A percentile compares a stretch with the other conserved stretches of the same genome.
These are phyloP conservation scores for Cyamopsis tetragonoloba DNA, from an alignment of 306 rosid genomes.

Conservation along the genomic window DNA sequence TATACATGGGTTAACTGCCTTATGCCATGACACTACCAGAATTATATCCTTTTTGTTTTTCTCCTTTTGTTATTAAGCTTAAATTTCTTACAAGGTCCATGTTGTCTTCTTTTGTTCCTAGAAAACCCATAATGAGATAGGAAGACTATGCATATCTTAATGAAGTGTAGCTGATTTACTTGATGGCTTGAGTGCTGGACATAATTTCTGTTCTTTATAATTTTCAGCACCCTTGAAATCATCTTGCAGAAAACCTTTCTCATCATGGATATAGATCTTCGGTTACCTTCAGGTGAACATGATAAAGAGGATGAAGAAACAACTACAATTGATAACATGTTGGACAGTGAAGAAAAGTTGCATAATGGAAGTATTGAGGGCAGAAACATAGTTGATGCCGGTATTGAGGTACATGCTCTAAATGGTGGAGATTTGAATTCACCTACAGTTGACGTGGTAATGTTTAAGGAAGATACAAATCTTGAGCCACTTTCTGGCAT, in stretches of 20 bases:
- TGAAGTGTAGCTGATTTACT: neutral
- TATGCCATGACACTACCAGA: neutral
- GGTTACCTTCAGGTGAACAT: conserved; percentile 88
- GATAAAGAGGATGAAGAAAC: conserved; percentile 83
- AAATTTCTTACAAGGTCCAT: neutral
- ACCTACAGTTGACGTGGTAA: conserved; percentile 55
- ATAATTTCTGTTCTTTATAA: conserved; percentile 8
- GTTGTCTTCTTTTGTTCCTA: neutral
- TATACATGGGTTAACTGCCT: neutral
- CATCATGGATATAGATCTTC: conserved; percentile 90
- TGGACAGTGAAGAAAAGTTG: conserved; percentile 74
- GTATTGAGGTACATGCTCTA: conserved; percentile 54
- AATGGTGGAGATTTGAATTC: conserved; percentile 82
- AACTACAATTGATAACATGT: conserved; percentile 61
- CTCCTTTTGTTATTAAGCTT: neutral
- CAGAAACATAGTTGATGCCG: conserved; percentile 55
- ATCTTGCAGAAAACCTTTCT: conserved; percentile 33
- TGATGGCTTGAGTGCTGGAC: conserved; percentile 12
- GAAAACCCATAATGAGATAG: conserved; percentile 2
- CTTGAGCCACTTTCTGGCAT: conserved; percentile 98
- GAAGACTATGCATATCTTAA: neutral
- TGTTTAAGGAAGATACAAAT: conserved; percentile 85
- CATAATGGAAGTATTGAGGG: conserved; percentile 68
- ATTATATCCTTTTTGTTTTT: neutral
- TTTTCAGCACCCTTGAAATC: conserved; percentile 50